Conservation (phyloP, 2,329 filamentous ascomycete species). For the Phoma sp. region DNA sequence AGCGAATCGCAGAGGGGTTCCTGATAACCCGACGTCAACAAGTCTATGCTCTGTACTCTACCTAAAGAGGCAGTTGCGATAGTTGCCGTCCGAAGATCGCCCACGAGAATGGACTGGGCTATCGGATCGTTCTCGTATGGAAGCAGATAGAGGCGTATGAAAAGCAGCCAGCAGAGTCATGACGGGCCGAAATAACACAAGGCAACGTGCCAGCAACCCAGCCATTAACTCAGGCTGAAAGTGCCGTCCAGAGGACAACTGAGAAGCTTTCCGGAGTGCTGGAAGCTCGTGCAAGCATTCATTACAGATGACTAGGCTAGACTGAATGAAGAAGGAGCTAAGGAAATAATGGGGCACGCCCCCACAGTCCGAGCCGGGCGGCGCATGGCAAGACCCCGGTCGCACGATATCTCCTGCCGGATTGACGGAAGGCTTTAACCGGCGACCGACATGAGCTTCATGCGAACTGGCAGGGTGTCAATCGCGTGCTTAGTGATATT, state of each 20-base stretch:
- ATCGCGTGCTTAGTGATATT: slow-evolving; percentile 3
- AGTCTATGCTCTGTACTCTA: slow-evolving; percentile 14
- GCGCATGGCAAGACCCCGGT: slow-evolving; percentile 4
- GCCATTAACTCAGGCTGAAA: neutral
- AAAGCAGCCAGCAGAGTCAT: neutral
- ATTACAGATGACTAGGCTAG: neutral
- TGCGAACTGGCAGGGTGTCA: slow-evolving; percentile 2
- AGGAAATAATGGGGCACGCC: neutral
- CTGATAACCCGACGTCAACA: slow-evolving; percentile 16
- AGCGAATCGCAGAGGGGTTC: slow-evolving; percentile 21
- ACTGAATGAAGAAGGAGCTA: slow-evolving; percentile 8
- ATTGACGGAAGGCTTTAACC: neutral
- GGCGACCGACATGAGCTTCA: slow-evolving; percentile 1
- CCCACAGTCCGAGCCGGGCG: neutral
- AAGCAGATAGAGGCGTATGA: no score
- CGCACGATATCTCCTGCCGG: slow-evolving; percentile 10
- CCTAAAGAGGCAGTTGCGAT: slow-evolving; percentile 19
- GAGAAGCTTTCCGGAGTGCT: slow-evolving; percentile 8
- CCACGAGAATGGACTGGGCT: neutral
- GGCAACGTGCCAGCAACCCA: neutral
- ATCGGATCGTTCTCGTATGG: neutral
- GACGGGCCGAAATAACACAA: neutral
- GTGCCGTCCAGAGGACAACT: neutral
- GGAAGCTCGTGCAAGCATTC: slow-evolving; percentile 18
- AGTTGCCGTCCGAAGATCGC: slow-evolving; percentile 9